phyloP scores from a whole-genome alignment of 1,284 basidiomycete species.

The Ceratobasidium sp. region DNA sequence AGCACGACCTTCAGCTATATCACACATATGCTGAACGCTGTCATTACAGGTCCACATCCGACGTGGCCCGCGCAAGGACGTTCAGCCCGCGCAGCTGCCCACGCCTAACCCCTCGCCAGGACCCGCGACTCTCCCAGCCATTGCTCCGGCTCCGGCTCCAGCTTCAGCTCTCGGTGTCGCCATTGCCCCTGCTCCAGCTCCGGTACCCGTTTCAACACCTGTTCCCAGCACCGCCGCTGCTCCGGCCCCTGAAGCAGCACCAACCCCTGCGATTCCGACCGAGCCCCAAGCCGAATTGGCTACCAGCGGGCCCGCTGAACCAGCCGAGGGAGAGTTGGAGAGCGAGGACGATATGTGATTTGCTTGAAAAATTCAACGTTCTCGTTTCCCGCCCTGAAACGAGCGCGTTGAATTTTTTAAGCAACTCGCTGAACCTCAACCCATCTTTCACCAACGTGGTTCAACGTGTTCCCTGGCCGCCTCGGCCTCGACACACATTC shows the following conservation, averaged over 20 bases:
- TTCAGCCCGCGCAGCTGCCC: background rate
- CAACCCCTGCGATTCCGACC: background rate
- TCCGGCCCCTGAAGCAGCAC: background rate
- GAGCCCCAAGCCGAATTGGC: background rate
- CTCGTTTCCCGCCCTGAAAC: background rate
- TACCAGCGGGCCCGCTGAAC: slow-evolving; percentile 16
- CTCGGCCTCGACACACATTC: slow-evolving; percentile 3
- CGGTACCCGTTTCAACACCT: background rate
- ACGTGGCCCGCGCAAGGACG: slow-evolving; percentile 18
- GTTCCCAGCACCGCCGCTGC: background rate
- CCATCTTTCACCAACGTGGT: slow-evolving; percentile 6
- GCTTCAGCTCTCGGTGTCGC: background rate
- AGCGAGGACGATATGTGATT: slow-evolving; percentile 33
- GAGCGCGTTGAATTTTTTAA: background rate
- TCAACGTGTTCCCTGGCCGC: slow-evolving; percentile 9
- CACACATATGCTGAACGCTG: background rate
- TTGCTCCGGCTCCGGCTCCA: background rate
- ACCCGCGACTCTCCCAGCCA: background rate
- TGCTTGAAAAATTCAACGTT: slow-evolving; percentile 2
- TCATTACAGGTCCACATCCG: slow-evolving; percentile 16
- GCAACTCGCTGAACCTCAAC: background rate
- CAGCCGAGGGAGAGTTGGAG: slow-evolving; percentile 22
- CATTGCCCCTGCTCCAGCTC: background rate
- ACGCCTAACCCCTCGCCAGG: background rate
- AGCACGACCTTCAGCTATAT: background rate